These are phyloP conservation scores for Aureobasidium uvarum DNA, from an alignment of 2,329 filamentous ascomycete genomes.

Conservation along the genomic window DNA sequence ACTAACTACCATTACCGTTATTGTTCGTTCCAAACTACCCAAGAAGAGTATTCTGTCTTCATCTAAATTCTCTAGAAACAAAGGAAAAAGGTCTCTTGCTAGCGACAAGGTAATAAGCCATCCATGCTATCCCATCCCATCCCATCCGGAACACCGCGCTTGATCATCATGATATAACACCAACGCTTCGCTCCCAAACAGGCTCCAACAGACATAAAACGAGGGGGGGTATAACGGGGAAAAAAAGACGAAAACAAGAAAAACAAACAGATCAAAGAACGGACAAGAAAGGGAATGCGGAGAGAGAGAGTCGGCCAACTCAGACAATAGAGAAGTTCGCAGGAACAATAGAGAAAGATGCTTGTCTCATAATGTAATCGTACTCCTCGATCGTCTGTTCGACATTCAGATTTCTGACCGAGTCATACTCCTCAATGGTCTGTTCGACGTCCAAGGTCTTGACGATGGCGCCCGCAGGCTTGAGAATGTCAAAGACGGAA, in stretches of 20 bases:
- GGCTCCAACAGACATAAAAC: constrained; percentile 2
- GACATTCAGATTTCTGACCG: not conserved
- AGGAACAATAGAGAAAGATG: constrained; percentile 1
- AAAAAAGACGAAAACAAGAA: not conserved
- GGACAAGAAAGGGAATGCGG: not conserved
- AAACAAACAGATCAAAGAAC: not conserved
- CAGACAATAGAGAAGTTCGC: constrained; percentile 3
- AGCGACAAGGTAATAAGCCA: constrained; percentile 1
- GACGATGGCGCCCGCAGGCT: constrained; percentile 17
- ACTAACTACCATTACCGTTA: constrained; percentile 6
- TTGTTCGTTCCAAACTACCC: not conserved
- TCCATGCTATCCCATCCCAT: not conserved
- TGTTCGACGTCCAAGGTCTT: constrained; percentile 14
- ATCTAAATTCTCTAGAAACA: constrained; percentile 7
- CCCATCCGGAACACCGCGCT: constrained; percentile 19
- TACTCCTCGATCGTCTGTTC: constrained; percentile 13
- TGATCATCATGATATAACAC: constrained; percentile 16
- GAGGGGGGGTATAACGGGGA: constrained; percentile 7
- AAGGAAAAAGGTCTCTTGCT: not conserved
- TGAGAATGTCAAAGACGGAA: constrained; percentile 18
- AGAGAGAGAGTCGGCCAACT: not conserved
- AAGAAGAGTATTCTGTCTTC: not conserved
- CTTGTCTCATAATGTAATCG: constrained; percentile 16
- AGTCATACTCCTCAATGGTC: not conserved
- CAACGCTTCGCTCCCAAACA: constrained; percentile 17